phyloP scores from a whole-genome alignment of 768 basidiomycete genomes.

The Sarcodon sp. region DNA sequence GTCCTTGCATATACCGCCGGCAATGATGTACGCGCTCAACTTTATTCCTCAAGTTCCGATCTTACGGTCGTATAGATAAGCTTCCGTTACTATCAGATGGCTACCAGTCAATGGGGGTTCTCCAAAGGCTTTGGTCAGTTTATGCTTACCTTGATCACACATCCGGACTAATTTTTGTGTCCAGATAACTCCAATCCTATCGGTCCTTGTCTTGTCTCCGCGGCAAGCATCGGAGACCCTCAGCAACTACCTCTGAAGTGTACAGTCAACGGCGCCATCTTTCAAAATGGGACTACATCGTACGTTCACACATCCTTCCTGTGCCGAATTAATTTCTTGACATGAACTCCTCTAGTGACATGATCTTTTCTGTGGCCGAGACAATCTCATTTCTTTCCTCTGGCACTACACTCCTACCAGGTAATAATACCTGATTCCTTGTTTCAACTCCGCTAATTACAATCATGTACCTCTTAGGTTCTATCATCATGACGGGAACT shows the following conservation, averaged over 20 bases:
- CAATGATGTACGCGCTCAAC: conserved; percentile 49
- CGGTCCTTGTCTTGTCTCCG: conserved; percentile 72
- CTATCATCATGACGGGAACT: conserved; percentile 74
- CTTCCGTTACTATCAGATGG: conserved; percentile 73
- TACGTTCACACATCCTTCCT: conserved; percentile 21
- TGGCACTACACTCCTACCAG: conserved; percentile 72
- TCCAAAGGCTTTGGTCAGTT: conserved; percentile 73
- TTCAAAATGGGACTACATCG: conserved; percentile 77
- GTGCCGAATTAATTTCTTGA: neutral
- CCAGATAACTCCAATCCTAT: conserved; percentile 60
- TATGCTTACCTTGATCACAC: neutral
- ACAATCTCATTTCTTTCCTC: conserved; percentile 76
- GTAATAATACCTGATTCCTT: no score
- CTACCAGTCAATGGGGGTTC: conserved; percentile 78
- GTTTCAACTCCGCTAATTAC: no score
- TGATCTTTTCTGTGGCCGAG: conserved; percentile 70
- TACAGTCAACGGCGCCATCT: conserved; percentile 47
- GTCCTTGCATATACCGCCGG: conserved; percentile 74
- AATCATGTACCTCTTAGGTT: conserved; percentile 17
- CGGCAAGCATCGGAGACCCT: conserved; percentile 48
- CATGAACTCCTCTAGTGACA: conserved; percentile 33
- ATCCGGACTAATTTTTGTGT: neutral
- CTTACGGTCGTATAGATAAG: conserved; percentile 36
- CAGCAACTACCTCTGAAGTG: conserved; percentile 51
- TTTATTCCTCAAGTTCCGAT: neutral